phyloP scores from a whole-genome alignment of 176 grass and related monocot species.

The Zea luxurians region DNA sequence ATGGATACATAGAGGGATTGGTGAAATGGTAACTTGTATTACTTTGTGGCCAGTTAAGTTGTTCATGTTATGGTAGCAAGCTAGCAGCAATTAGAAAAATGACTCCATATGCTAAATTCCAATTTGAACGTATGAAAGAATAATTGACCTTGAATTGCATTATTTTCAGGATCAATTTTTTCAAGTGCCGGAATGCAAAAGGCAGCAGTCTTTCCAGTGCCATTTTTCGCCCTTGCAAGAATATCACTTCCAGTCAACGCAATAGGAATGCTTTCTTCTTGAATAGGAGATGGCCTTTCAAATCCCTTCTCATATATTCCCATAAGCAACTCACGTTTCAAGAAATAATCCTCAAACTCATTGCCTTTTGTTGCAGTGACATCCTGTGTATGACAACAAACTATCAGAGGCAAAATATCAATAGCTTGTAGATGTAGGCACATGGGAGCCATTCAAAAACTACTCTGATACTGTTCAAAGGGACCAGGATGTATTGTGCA shows the following conservation, averaged over 20 bases:
- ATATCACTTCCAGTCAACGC: slow-evolving; percentile 76
- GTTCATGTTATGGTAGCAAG: not conserved
- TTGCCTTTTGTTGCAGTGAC: slow-evolving; percentile 80
- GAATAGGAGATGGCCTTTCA: slow-evolving; percentile 78
- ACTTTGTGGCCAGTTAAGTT: slow-evolving; percentile 3
- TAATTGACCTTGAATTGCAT: slow-evolving; percentile 51
- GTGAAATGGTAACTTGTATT: not conserved
- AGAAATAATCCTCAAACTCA: slow-evolving; percentile 77
- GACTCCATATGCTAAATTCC: not conserved
- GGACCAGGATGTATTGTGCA: not conserved
- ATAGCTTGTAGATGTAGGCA: not conserved
- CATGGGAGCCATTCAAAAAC: not conserved
- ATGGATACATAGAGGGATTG: not conserved
- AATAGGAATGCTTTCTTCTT: slow-evolving; percentile 86
- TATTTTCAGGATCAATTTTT: slow-evolving; percentile 72
- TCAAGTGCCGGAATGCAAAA: slow-evolving; percentile 76
- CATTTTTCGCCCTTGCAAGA: slow-evolving; percentile 76
- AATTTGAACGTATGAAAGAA: not conserved
- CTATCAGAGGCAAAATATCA: slow-evolving; percentile 22
- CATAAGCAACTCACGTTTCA: slow-evolving; percentile 80
- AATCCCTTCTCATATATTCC: slow-evolving; percentile 82
- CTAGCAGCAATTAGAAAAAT: not conserved
- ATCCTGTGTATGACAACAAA: slow-evolving; percentile 46
- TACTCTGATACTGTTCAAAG: not conserved
- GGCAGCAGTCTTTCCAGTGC: slow-evolving; percentile 73